Evolutionary conservation across 768 basidiomycete genomes (phyloP).

Genomic region (Auriscalpium vulgare): DNA sequence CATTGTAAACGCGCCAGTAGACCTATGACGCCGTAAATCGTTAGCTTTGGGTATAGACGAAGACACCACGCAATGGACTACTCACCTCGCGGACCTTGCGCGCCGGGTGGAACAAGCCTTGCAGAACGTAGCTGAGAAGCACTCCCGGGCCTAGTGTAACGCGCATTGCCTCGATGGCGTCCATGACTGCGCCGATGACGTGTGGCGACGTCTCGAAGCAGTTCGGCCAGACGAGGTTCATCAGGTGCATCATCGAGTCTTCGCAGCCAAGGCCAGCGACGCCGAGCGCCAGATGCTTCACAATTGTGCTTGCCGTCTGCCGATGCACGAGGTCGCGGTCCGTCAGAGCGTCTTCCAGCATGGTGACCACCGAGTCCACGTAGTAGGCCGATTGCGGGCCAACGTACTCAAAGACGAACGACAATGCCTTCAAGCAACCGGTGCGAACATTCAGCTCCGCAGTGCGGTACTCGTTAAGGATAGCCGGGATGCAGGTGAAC

Average conservation of each 20-base stretch:
- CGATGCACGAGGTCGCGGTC: constrained; percentile 98
- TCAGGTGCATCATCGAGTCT: constrained; percentile 94
- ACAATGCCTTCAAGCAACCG: constrained; percentile 95
- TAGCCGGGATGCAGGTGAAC: constrained; percentile 98
- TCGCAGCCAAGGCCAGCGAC: constrained; percentile 96
- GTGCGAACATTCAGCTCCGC: constrained; percentile 98
- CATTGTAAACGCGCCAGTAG: constrained; percentile 96
- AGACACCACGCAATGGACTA: neutral
- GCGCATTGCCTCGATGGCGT: constrained; percentile 95
- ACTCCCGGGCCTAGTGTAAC: constrained; percentile 93
- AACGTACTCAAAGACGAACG: constrained; percentile 99
- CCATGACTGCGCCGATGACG: constrained; percentile 97
- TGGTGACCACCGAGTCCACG: constrained; percentile 92
- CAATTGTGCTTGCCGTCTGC: constrained; percentile 96
- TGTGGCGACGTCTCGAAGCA: constrained; percentile 98
- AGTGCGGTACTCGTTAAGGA: constrained; percentile 96
- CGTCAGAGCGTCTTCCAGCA: constrained; percentile 96
- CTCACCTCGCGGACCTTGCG: constrained; percentile 91
- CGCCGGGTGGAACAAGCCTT: constrained; percentile 96
- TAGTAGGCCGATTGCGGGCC: constrained; percentile 96
- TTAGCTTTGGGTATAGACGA: too few relatives aligned
- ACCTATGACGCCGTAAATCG: constrained; percentile 26
- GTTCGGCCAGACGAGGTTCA: constrained; percentile 99
- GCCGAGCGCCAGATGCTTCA: constrained; percentile 95
- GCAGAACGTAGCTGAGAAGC: constrained; percentile 84